Conservation (phyloP, 1,284 basidiomycete genomes). For the Peniophora sp. region DNA sequence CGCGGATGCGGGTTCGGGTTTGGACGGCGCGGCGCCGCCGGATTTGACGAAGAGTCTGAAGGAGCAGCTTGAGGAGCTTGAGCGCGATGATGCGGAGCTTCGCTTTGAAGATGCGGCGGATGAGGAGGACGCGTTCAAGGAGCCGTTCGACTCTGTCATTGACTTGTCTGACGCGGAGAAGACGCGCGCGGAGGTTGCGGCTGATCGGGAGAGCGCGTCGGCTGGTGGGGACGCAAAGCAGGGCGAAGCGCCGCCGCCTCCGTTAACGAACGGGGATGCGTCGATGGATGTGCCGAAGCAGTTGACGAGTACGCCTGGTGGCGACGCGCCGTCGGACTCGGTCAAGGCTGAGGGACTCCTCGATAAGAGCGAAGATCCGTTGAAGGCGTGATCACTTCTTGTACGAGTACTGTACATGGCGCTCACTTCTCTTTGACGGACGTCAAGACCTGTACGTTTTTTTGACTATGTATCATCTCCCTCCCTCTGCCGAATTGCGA, state of each 20-base stretch:
- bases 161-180: slow-evolving; percentile 16
- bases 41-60: slow-evolving; percentile 50
- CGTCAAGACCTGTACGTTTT: slow-evolving; percentile 8
- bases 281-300: slow-evolving; percentile 28
- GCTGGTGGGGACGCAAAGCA: slow-evolving; percentile 15
- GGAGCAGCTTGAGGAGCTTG: slow-evolving; percentile 54
- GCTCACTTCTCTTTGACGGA: slow-evolving; percentile 3
- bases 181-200: slow-evolving; percentile 17
- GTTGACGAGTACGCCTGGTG: slow-evolving; percentile 44
- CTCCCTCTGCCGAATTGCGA: no score
- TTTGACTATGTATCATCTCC: neutral
- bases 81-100: slow-evolving; percentile 27
- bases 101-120: slow-evolving; percentile 14
- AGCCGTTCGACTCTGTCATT: slow-evolving; percentile 23
- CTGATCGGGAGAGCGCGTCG: slow-evolving; percentile 13
- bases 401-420: slow-evolving; percentile 6
- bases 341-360: slow-evolving; percentile 65
- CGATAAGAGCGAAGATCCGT: slow-evolving; percentile 63
- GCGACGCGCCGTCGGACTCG: slow-evolving; percentile 50
- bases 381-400: slow-evolving; percentile 30
- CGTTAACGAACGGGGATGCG: slow-evolving; percentile 36
- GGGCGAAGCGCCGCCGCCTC: slow-evolving; percentile 39
- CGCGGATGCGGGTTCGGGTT: slow-evolving; percentile 21
- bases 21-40: slow-evolving; percentile 27
- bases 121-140: slow-evolving; percentile 17